A percentile compares a stretch with the other conserved stretches of the same genome.
These are phyloP conservation scores for Fusarium neocosmosporiellum DNA, from an alignment of 2,329 filamentous ascomycete species.

Conservation along the genomic window DNA sequence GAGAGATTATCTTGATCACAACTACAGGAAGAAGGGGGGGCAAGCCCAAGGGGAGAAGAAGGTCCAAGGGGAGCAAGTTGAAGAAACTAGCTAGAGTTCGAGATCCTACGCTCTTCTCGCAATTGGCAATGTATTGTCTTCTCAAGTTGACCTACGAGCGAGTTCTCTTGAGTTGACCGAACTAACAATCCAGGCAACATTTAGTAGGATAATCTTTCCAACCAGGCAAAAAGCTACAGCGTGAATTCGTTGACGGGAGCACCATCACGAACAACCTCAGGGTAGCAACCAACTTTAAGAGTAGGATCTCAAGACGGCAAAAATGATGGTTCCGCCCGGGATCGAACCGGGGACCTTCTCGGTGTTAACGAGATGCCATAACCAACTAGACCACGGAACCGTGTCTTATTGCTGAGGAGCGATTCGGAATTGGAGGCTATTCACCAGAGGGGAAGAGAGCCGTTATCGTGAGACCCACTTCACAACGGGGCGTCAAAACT, in stretches of 20 bases:
- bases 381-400: constrained; percentile 44
- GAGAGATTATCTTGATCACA: not conserved
- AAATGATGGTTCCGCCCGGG: constrained; percentile 40
- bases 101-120: not conserved
- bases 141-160: not conserved
- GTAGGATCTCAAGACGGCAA: not conserved
- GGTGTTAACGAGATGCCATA: constrained; percentile 44
- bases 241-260: not conserved
- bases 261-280: not conserved
- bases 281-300: not conserved
- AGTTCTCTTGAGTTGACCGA: not conserved
- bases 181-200: not conserved
- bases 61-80: not conserved
- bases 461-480: not conserved
- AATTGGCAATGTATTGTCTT: not conserved
- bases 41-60: too few relatives aligned
- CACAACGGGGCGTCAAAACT: not conserved
- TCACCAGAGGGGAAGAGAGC: not conserved
- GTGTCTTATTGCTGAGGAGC: not conserved
- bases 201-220: not conserved
- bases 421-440: not conserved
- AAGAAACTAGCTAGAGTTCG: not conserved
- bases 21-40: not conserved
- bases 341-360: constrained; percentile 46
- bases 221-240: not conserved